Conservation (phyloP, 768 basidiomycete genomes). For the Russula foetens region DNA sequence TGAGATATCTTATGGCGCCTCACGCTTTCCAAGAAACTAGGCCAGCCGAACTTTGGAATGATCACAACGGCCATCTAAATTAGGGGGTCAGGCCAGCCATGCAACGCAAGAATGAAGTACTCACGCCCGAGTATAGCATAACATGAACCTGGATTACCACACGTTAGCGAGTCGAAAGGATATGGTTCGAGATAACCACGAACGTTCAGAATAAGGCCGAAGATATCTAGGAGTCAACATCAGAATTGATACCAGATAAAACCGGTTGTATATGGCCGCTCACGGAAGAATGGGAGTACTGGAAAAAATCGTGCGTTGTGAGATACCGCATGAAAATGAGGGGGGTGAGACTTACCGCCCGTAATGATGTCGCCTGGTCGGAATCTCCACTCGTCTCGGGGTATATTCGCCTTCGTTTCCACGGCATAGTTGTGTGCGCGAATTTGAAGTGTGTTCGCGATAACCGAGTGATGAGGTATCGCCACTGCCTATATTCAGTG, state of each 20-base stretch:
- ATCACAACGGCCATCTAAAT: constrained; percentile 27
- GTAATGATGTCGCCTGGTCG: constrained; percentile 50
- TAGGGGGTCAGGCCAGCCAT: background rate
- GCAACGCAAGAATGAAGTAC: background rate
- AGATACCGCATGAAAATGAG: background rate
- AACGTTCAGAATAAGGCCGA: constrained; percentile 24
- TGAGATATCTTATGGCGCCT: constrained; percentile 28
- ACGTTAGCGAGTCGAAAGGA: background rate
- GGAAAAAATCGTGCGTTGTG: background rate
- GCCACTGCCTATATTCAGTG: constrained; percentile 44
- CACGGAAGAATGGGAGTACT: constrained; percentile 27
- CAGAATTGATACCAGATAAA: background rate
- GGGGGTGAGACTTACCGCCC: constrained; percentile 36
- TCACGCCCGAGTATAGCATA: constrained; percentile 24
- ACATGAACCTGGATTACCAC: constrained; percentile 23
- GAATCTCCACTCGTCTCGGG: constrained; percentile 34
- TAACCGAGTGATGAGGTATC: constrained; percentile 53
- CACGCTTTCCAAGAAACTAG: constrained; percentile 29
- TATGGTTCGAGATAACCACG: background rate
- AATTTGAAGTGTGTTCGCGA: constrained; percentile 39
- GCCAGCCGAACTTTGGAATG: constrained; percentile 29
- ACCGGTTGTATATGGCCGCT: background rate
- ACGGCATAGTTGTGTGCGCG: constrained; percentile 17
- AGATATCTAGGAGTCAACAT: constrained; percentile 38
- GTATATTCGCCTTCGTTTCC: constrained; percentile 27